Conservation (phyloP, 768 basidiomycete genomes). For the Kwoniella sp. region DNA sequence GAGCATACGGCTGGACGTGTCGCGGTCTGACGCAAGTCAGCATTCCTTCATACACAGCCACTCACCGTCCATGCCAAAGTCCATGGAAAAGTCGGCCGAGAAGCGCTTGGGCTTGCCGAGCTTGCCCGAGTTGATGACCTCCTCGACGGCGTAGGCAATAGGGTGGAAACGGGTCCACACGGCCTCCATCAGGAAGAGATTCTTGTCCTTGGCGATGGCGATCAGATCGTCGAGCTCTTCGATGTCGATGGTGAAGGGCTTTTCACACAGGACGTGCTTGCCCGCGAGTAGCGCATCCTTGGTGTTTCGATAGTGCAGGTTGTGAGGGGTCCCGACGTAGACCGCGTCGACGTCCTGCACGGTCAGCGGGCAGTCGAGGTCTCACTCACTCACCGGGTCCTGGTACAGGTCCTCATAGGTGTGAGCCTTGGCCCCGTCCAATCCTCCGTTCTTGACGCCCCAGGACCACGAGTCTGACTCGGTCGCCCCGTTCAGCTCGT, state of each 20-base stretch:
- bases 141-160: conserved; percentile 42
- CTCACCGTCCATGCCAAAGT: conserved; percentile 66
- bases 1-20: conserved; percentile 68
- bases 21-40: conserved; percentile 50
- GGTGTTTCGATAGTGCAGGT: conserved; percentile 73
- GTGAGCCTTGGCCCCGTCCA: conserved; percentile 60
- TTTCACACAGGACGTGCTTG: conserved; percentile 85
- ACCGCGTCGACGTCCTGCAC: conserved; percentile 66
- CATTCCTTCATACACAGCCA: conserved; percentile 5
- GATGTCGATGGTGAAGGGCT: conserved; percentile 74
- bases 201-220: conserved; percentile 67
- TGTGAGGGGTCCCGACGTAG: conserved; percentile 83
- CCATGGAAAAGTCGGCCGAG: conserved; percentile 68
- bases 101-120: conserved; percentile 46
- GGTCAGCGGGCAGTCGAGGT: conserved; percentile 9
- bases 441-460: conserved; percentile 28
- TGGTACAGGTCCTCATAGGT: conserved; percentile 69
- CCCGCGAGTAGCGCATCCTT: conserved; percentile 69
- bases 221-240: conserved; percentile 72
- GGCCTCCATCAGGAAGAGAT: conserved; percentile 81
- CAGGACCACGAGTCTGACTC: conserved; percentile 19
- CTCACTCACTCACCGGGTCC: conserved; percentile 57
- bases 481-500: conserved; percentile 54
- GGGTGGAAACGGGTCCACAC: conserved; percentile 46
- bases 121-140: conserved; percentile 40